phyloP scores from a whole-genome alignment of 495 filamentous ascomycete genomes.

The Aspergillus incahuasiensis region DNA sequence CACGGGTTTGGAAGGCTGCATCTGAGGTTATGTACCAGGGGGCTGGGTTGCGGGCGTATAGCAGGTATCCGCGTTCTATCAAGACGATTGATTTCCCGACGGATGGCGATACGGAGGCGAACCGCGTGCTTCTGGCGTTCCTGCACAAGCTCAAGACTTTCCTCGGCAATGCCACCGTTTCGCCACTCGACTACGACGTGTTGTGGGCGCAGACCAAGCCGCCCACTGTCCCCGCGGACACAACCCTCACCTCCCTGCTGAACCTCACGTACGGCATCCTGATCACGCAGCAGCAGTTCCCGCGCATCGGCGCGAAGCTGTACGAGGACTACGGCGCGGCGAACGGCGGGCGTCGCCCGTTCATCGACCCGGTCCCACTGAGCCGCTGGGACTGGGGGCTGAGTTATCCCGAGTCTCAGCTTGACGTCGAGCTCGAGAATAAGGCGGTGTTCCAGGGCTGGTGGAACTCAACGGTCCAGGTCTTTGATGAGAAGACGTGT shows the following conservation, averaged over 20 bases:
- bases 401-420: constrained; percentile 29
- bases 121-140: neutral
- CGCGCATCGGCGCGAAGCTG: constrained; percentile 43
- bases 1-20: constrained; percentile 42
- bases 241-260: constrained; percentile 2
- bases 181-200: neutral
- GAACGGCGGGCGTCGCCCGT: constrained; percentile 45
- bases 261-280: constrained; percentile 42
- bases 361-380: constrained; percentile 48
- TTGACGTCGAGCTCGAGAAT: constrained; percentile 34
- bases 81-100: constrained; percentile 1
- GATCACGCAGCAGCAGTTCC: constrained; percentile 48
- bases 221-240: neutral
- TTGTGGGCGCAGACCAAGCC: neutral
- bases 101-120: neutral
- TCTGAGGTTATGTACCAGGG: constrained; percentile 32
- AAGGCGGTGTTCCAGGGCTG: constrained; percentile 50
- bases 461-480: constrained; percentile 16
- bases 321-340: constrained; percentile 46
- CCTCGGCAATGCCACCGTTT: neutral
- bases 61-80: neutral
- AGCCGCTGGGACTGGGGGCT: constrained; percentile 54
- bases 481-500: constrained; percentile 1
- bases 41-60: constrained; percentile 6
- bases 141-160: neutral